phyloP scores from a whole-genome alignment of 2,329 filamentous ascomycete genomes.

The Cercospora zeina region DNA sequence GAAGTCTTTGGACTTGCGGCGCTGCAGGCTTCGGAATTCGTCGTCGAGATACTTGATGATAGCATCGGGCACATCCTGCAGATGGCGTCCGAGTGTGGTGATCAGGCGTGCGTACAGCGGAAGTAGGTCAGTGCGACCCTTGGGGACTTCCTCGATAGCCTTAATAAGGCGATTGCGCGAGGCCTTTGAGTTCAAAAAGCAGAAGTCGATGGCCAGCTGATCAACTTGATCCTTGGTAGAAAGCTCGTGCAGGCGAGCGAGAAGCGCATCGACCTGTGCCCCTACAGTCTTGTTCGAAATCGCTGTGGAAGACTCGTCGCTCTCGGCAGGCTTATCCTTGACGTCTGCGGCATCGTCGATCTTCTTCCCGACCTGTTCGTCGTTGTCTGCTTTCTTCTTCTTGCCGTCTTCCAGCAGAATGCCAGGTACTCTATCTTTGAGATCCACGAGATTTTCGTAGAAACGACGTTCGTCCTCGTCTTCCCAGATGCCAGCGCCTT shows the following conservation, averaged over 20 bases:
- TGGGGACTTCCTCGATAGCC: slow-evolving; percentile 89
- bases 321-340: slow-evolving; percentile 58
- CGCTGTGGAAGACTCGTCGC: slow-evolving; percentile 84
- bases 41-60: slow-evolving; percentile 90
- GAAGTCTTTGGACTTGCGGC: slow-evolving; percentile 97
- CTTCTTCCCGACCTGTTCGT: slow-evolving; percentile 81
- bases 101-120: slow-evolving; percentile 90
- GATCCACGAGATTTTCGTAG: slow-evolving; percentile 92
- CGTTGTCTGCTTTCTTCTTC: slow-evolving; percentile 82
- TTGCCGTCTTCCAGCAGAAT: slow-evolving; percentile 92
- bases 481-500: slow-evolving; percentile 95
- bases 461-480: slow-evolving; percentile 97
- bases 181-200: slow-evolving; percentile 96
- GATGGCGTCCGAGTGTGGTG: slow-evolving; percentile 88
- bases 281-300: slow-evolving; percentile 98
- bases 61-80: slow-evolving; percentile 90
- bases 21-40: slow-evolving; percentile 93
- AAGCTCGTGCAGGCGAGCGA: slow-evolving; percentile 84
- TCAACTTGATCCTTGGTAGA: slow-evolving; percentile 90
- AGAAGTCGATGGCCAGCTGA: slow-evolving; percentile 91
- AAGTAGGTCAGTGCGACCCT: slow-evolving; percentile 85
- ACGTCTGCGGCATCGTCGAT: slow-evolving; percentile 52
- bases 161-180: slow-evolving; percentile 93
- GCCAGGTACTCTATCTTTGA: slow-evolving; percentile 92
- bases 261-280: slow-evolving; percentile 88